Evolutionary conservation across 148 eudicot genomes (phyloP), one percentile per base, ranked within the genome.

Genomic region (Diospyros lotus): DNA sequence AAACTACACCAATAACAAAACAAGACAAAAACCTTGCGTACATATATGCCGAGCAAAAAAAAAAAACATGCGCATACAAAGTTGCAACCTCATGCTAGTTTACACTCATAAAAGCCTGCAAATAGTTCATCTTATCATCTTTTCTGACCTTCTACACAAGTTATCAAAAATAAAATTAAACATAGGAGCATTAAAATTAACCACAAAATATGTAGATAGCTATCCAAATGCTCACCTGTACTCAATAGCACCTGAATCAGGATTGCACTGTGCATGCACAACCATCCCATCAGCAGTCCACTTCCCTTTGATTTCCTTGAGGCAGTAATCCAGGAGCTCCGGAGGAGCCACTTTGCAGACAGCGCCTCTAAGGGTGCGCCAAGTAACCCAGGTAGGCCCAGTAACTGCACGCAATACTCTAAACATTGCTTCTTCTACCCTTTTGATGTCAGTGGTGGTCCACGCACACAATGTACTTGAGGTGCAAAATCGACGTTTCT

Each of bases 321-420:
- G 93, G 79, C 98, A 93, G 71, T 89, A 87, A 84, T 91, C 98
- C 62, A 93, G 76, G 63, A 91, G 86, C 78, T 93, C 97, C 5
- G 91, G 90, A 39, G 88, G 73, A 17, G 93, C 98, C 0, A 72
- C 87, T 76, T 81, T 91, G 79, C 90, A 93, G 80, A 93, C 96
- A 76, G 98, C 98, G 18, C 92, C 93, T 68, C 89, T 85, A 9
- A 93, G 86, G 69, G 89, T 84, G 59, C 96, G 93, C 96, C 96
- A 93, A 69, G 86, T 86, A 65, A 93, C 98, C 98, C 98, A 93
- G 63, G 76, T 82, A 74, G 86, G 67, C 56, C 89, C 84, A 46
- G 88, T 74, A 53, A 91, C 93, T 18, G 98, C 98, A 41, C 87
- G 82, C 58, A 93, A 69, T 14, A 93, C 96, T 81, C 85, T 89